Evolutionary conservation across 805 yeast species (phyloP).

Genomic region (Kodamaea kaohsiungensis): DNA sequence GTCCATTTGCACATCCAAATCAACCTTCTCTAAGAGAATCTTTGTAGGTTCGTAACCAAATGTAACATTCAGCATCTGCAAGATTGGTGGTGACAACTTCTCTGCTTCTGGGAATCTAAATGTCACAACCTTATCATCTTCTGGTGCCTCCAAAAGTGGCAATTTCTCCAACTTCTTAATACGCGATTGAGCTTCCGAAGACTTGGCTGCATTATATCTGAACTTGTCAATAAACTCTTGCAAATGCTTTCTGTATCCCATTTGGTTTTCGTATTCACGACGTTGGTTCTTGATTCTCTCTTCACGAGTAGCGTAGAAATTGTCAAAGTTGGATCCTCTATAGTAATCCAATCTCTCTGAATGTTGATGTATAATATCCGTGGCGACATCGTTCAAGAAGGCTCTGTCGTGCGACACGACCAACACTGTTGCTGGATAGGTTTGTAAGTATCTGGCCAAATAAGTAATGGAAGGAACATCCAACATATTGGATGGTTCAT

Average conservation of each 20-base stretch:
- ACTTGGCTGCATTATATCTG: conserved; percentile 96
- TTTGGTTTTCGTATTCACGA: conserved; percentile 95
- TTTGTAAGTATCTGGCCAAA: conserved; percentile 84
- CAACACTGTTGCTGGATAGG: conserved; percentile 88
- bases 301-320: conserved; percentile 89
- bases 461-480: conserved; percentile 98
- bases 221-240: conserved; percentile 95
- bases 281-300: conserved; percentile 91
- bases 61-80: conserved; percentile 81
- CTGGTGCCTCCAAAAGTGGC: conserved; percentile 91
- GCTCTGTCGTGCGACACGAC: conserved; percentile 98
- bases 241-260: conserved; percentile 92
- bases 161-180: conserved; percentile 94
- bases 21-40: conserved; percentile 72
- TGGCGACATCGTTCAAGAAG: conserved; percentile 95
- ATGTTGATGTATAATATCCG: conserved; percentile 97
- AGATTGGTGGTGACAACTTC: conserved; percentile 86
- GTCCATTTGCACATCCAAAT: conserved; percentile 87
- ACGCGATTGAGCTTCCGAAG: conserved; percentile 97
- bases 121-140: conserved; percentile 79
- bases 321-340: conserved; percentile 90
- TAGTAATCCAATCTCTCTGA: conserved; percentile 96
- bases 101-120: conserved; percentile 97
- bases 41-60: conserved; percentile 78
- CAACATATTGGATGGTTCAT: conserved; percentile 99